These are phyloP conservation scores for Perilla frutescens DNA, from an alignment of 257 asterid genomes.

Conservation along the genomic window DNA sequence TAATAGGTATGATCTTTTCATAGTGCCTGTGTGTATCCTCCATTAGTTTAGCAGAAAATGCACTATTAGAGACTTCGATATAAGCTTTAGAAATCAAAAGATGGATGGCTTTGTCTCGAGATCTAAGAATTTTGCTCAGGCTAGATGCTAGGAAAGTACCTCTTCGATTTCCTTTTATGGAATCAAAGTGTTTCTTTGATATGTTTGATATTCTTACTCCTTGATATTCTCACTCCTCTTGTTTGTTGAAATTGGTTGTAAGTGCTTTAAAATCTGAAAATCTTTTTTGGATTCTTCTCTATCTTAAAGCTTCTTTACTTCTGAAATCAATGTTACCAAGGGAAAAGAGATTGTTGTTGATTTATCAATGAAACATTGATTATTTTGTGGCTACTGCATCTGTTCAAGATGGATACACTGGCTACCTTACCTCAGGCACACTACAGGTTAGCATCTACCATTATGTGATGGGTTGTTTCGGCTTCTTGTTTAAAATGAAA, in stretches of 20 bases:
- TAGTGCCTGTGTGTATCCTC: not conserved
- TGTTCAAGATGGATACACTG: slow-evolving; percentile 6
- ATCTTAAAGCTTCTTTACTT: not conserved
- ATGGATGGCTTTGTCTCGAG: not conserved
- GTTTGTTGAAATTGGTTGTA: slow-evolving; percentile 1
- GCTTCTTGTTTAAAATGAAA: not conserved
- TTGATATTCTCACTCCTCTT: not conserved
- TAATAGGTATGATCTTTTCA: not conserved
- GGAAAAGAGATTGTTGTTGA: not conserved
- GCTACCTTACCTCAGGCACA: slow-evolving; percentile 1
- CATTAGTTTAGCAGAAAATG: slow-evolving; percentile 1
- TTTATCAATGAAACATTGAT: not conserved
- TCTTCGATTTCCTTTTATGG: too few species aligned
- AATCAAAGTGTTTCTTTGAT: too few species aligned
- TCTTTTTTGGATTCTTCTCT: not conserved
- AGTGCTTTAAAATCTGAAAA: not conserved
- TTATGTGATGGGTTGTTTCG: not conserved
- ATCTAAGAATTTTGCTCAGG: not conserved
- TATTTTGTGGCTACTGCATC: slow-evolving; percentile 19
- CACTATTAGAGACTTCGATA: not conserved
- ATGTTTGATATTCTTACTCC: too few species aligned
- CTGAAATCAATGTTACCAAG: not conserved
- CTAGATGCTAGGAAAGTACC: slow-evolving; percentile 5
- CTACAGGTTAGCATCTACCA: not conserved
- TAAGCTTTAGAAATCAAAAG: not conserved